Percentiles rank a stretch among this genome's conserved stretches.
These are phyloP conservation scores for Acanthamoeba sp. DNA, from an alignment of 208 protist species.

Conservation along the genomic window DNA sequence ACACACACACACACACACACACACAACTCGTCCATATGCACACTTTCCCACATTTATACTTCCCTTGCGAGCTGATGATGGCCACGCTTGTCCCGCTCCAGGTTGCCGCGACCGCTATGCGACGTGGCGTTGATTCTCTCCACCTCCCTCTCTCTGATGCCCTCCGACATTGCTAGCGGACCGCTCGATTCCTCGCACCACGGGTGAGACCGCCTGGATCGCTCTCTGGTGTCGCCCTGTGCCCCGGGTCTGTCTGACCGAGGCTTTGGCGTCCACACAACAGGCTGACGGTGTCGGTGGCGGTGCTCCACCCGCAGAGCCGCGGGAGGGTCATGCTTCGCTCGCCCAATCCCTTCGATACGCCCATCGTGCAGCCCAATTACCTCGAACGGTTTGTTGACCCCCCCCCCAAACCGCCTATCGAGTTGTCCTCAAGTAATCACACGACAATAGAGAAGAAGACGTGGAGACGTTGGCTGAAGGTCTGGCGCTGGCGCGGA, in stretches of 20 bases:
- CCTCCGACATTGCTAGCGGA: not conserved
- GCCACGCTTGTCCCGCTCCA: too few relatives aligned
- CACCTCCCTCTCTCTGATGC: not conserved
- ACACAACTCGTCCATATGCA: too few relatives aligned
- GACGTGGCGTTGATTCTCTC: not conserved
- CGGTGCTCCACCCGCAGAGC: slow-evolving; percentile 9
- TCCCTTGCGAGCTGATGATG: too few relatives aligned
- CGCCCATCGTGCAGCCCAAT: slow-evolving; percentile 18
- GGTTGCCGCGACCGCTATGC: slow-evolving; percentile 10
- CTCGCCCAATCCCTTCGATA: not conserved
- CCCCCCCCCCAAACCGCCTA: too few relatives aligned
- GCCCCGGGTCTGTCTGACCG: too few relatives aligned
- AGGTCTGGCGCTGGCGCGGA: slow-evolving; percentile 22
- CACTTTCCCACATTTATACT: too few relatives aligned
- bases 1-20: too few relatives aligned
- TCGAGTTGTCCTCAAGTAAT: too few relatives aligned
- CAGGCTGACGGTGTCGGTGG: not conserved
- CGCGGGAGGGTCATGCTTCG: not conserved
- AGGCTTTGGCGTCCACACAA: too few relatives aligned
- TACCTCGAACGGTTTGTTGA: not conserved
- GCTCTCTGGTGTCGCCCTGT: too few relatives aligned
- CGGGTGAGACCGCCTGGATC: slow-evolving; percentile 9
- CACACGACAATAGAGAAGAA: not conserved
- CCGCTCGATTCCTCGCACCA: not conserved
- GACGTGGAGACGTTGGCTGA: slow-evolving; percentile 33